These are phyloP conservation scores for Rhododendron kiyosumense DNA, from an alignment of 148 eudicot genomes.

Conservation along the genomic window DNA sequence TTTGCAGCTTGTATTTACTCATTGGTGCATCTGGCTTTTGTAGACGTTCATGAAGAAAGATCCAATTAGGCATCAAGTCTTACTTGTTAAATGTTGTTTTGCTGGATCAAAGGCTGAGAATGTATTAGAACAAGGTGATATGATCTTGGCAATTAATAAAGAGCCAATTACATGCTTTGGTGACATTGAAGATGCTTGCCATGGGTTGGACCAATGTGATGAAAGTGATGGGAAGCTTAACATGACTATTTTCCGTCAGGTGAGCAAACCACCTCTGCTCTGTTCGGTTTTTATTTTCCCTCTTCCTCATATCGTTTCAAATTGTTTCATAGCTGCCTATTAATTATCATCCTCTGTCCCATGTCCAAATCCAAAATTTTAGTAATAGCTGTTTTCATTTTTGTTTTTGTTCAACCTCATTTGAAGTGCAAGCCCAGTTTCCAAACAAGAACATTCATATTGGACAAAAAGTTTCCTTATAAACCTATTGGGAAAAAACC, in stretches of 20 bases:
- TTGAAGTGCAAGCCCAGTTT: neutral
- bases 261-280: conserved; percentile 17
- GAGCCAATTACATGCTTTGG: conserved; percentile 78
- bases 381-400: neutral
- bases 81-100: conserved; percentile 89
- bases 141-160: conserved; percentile 86
- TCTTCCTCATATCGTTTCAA: neutral
- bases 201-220: conserved; percentile 49
- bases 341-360: neutral
- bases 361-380: neutral
- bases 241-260: conserved; percentile 88
- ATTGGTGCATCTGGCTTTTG: conserved; percentile 14
- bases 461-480: neutral
- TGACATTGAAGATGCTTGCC: conserved; percentile 89
- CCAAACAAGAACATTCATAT: neutral
- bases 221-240: conserved; percentile 54
- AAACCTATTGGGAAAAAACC: neutral
- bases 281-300: neutral
- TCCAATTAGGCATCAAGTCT: conserved; percentile 86
- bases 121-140: conserved; percentile 84
- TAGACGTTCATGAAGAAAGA: conserved; percentile 88
- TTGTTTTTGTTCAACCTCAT: neutral
- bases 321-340: neutral
- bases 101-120: conserved; percentile 92
- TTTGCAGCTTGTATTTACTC: neutral